Evolutionary conservation across 805 yeast species (phyloP).

Genomic region (Brettanomyces custersianus): DNA sequence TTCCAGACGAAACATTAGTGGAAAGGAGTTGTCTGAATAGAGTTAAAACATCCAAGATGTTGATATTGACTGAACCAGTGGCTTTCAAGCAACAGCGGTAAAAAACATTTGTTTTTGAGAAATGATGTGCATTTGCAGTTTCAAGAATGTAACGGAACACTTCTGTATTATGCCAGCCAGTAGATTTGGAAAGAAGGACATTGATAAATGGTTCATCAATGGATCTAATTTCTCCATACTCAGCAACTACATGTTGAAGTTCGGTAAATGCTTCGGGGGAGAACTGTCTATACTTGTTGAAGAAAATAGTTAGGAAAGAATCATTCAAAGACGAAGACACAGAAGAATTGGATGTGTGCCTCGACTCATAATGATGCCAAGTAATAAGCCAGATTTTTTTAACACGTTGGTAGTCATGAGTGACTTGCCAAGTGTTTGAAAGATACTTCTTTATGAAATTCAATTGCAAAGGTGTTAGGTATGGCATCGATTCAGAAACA

Average conservation of each 20-base stretch:
- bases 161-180: constrained; percentile 58
- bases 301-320: constrained; percentile 59
- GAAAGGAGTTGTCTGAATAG: constrained; percentile 23
- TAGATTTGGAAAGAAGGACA: constrained; percentile 58
- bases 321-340: constrained; percentile 66
- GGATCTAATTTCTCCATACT: constrained; percentile 46
- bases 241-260: constrained; percentile 46
- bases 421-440: constrained; percentile 48
- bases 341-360: constrained; percentile 49
- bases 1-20: constrained; percentile 44
- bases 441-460: constrained; percentile 61
- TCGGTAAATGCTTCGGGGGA: constrained; percentile 46
- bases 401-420: constrained; percentile 49
- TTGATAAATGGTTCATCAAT: constrained; percentile 79
- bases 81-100: constrained; percentile 67
- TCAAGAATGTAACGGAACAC: constrained; percentile 56
- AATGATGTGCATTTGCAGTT: constrained; percentile 48
- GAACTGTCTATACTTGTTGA: constrained; percentile 43
- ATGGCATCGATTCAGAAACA: constrained; percentile 61
- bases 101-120: constrained; percentile 58
- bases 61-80: constrained; percentile 52
- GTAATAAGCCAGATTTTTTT: constrained; percentile 56
- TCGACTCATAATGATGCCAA: constrained; percentile 43
- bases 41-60: constrained; percentile 42
- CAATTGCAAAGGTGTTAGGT: constrained; percentile 60